A percentile compares a stretch with the other conserved stretches of the same genome.
Conservation (phyloP, 148 eudicot genomes). For the Fagopyrum homotropicum region DNA sequence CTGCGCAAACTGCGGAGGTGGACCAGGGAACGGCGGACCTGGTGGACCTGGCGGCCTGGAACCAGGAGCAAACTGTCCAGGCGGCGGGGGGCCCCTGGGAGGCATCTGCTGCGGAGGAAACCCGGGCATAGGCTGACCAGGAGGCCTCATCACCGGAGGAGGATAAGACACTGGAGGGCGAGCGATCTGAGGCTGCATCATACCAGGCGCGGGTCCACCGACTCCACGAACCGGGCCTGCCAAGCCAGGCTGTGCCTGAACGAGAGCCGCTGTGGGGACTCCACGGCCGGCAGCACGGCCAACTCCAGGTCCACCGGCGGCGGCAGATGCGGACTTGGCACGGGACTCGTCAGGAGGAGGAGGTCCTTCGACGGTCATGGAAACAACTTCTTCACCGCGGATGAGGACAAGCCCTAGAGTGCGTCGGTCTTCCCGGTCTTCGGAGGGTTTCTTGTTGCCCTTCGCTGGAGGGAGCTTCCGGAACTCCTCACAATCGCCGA, state of each 20-base stretch:
- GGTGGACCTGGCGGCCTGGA: conserved; percentile 23
- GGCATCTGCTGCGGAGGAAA: conserved; percentile 25
- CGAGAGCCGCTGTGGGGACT: conserved; percentile 42
- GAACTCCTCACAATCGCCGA: conserved; percentile 93
- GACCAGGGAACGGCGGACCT: conserved; percentile 17
- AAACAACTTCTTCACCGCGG: conserved; percentile 85
- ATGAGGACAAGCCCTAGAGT: conserved; percentile 88
- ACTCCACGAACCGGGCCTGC: conserved; percentile 89
- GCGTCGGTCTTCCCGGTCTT: conserved; percentile 65
- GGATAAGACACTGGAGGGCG: conserved; percentile 62
- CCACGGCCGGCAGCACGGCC: conserved; percentile 90
- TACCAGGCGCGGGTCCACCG: conserved; percentile 86
- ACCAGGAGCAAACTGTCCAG: conserved; percentile 35
- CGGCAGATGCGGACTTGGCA: conserved; percentile 38
- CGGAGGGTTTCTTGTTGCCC: conserved; percentile 42
- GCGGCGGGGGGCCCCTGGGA: conserved; percentile 38
- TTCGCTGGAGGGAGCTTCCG: conserved; percentile 77
- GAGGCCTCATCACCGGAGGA: conserved; percentile 52
- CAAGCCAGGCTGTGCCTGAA: conserved; percentile 76
- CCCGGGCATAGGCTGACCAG: conserved; percentile 40
- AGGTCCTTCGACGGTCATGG: conserved; percentile 97
- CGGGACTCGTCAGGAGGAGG: conserved; percentile 91
- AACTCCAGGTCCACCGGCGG: conserved; percentile 54
- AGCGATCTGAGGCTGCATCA: conserved; percentile 98
- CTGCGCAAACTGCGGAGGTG: conserved; percentile 54